Evolutionary conservation across 352 stramenopile species (phyloP).

Genomic region (Pythium aristosporum): DNA sequence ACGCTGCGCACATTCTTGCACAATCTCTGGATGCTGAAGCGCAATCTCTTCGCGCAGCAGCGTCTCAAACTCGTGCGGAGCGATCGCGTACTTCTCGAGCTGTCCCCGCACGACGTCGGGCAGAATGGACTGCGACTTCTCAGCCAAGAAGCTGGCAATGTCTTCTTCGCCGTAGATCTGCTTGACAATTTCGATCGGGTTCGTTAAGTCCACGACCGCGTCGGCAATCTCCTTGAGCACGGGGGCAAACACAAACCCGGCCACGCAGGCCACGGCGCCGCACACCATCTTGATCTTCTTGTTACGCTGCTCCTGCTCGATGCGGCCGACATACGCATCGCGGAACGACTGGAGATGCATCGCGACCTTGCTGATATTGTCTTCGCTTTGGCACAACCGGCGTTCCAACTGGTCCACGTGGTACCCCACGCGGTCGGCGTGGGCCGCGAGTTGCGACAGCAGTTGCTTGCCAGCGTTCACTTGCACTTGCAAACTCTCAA

Average conservation of each 20-base stretch:
- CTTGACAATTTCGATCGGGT: conserved; percentile 28
- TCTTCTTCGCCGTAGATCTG: conserved; percentile 20
- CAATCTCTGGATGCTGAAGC: conserved; percentile 5
- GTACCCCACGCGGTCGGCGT: not conserved
- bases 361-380: not conserved
- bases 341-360: conserved; percentile 4
- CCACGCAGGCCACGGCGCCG: conserved; percentile 19
- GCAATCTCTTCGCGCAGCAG: conserved; percentile 13
- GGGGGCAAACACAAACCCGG: conserved; percentile 27
- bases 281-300: conserved; percentile 30
- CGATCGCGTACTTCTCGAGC: conserved; percentile 16
- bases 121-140: not conserved
- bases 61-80: conserved; percentile 27
- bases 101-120: conserved; percentile 4
- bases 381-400: conserved; percentile 2
- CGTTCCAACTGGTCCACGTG: not conserved
- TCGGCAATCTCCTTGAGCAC: conserved; percentile 29
- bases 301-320: conserved; percentile 22
- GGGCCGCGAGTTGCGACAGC: not conserved
- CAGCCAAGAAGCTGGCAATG: conserved; percentile 17
- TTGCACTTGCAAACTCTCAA: conserved; percentile 2
- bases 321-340: conserved; percentile 1
- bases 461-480: not conserved
- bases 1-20: not conserved
- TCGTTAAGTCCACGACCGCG: conserved; percentile 28